Percentiles rank a stretch among this genome's conserved stretches.
phyloP scores from a whole-genome alignment of 345 rosid genomes.

The Viola odorata region DNA sequence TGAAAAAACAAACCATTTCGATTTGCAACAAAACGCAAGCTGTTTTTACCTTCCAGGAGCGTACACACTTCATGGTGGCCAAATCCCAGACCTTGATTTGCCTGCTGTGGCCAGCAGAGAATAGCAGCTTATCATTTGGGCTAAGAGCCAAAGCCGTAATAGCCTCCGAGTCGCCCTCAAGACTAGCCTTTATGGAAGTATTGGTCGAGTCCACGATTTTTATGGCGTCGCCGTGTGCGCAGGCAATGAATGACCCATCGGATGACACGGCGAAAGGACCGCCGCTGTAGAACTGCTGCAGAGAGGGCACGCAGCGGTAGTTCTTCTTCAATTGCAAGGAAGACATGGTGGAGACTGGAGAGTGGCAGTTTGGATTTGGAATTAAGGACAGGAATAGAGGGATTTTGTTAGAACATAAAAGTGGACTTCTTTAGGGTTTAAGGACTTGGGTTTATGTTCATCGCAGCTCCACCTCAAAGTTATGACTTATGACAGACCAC shows the following conservation, averaged over 20 bases:
- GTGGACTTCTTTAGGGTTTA: neutral
- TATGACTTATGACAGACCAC: too few species aligned
- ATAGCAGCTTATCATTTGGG: conserved; percentile 72
- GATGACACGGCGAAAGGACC: conserved; percentile 80
- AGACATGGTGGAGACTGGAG: conserved; percentile 33
- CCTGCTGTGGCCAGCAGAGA: conserved; percentile 87
- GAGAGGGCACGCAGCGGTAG: conserved; percentile 56
- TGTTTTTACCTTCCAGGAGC: conserved; percentile 87
- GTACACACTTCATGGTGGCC: conserved; percentile 61
- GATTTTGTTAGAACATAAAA: too few species aligned
- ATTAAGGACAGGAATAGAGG: too few species aligned
- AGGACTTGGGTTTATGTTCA: neutral
- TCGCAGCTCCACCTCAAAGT: too few species aligned
- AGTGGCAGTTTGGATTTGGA: neutral
- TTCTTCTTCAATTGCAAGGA: conserved; percentile 51
- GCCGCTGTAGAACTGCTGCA: conserved; percentile 86
- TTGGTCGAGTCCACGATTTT: conserved; percentile 65
- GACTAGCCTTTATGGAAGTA: conserved; percentile 49
- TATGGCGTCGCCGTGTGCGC: conserved; percentile 67
- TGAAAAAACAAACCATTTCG: neutral
- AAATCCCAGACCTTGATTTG: conserved; percentile 91
- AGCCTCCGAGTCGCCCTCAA: conserved; percentile 63
- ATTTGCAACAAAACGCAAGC: neutral
- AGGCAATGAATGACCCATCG: conserved; percentile 69
- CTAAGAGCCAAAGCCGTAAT: conserved; percentile 76